Evolutionary conservation across 2,329 filamentous ascomycete genomes (phyloP), one percentile per base, ranked within the genome.

Genomic region (Penicillium sclerotiorum): DNA sequence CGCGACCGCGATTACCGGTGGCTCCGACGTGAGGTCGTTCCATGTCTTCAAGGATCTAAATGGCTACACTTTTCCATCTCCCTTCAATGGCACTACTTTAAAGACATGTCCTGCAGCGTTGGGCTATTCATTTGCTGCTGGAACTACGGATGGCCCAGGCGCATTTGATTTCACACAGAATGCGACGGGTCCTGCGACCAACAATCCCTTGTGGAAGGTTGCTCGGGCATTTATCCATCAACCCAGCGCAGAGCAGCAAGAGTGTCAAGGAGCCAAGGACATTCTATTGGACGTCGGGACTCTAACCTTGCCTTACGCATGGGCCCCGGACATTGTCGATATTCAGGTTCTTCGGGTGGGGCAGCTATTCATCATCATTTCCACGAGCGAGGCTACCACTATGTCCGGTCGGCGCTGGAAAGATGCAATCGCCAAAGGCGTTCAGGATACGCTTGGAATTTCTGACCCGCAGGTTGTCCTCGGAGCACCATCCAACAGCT

Each of bases 101-200:
- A 78, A 74, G 42, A 95, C 92, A 0, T 97, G 93, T 61, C 87
- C 91, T 3, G 92, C 92, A 0, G 90, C 91, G 0, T 75, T 97
- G 52, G 93, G 93, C 5, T 95, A 94, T 67, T 92, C 89, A 0
- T 97, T 97, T 66, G 93, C 93, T 0, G 93, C 89, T 1, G 93
- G 93, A 9, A 97, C 93, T 0, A 89, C 90, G 0, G 93, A 97
- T 67, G 90, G 93, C 5, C 92, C 93, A 0, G 93, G 93, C 1
- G 85, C 85, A 0, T 95, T 96, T 63, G 93, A 97, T 71, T 96
- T 97, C 67, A 94, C 89, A 1, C 93, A 97, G 66, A 92, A 91
- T 57, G 82, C 89, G 57, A 86, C 86, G 0, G 86, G 85, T n/a
- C 86, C 90, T 8, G 65, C 73, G 0, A 81, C 86, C 33, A 81